Percentiles rank a stretch among this genome's conserved stretches.
phyloP scores from a whole-genome alignment of 768 basidiomycete genomes.

The Tulasnella sp. region DNA sequence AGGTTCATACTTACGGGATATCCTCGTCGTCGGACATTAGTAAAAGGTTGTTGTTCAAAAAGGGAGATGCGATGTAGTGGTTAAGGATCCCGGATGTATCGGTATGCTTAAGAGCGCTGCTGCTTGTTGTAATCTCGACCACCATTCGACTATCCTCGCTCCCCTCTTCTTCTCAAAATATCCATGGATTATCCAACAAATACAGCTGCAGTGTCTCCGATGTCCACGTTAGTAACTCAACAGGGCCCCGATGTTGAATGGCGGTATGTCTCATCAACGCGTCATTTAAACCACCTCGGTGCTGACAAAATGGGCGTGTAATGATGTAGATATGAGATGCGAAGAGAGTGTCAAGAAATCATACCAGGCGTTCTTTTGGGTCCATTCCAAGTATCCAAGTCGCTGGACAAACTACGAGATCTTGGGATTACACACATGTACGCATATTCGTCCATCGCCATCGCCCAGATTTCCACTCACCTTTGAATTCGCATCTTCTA shows the following conservation, averaged over 20 bases:
- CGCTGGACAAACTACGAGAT: conserved; percentile 48
- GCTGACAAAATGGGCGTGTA: conserved; percentile 4
- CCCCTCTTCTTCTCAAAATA: too few relatives aligned
- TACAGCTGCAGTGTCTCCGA: neutral
- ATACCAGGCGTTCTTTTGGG: conserved; percentile 70
- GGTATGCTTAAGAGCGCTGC: too few relatives aligned
- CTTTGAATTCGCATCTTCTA: conserved; percentile 23
- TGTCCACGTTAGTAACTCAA: too few relatives aligned
- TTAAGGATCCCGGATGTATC: too few relatives aligned
- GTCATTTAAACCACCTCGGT: too few relatives aligned
- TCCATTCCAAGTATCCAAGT: conserved; percentile 80
- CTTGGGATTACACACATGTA: conserved; percentile 79
- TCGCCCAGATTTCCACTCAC: neutral
- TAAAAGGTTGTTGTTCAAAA: neutral
- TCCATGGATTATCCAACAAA: too few relatives aligned
- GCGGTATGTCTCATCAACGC: conserved; percentile 34
- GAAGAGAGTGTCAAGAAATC: conserved; percentile 89
- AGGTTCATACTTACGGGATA: conserved; percentile 36
- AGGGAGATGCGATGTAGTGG: too few relatives aligned
- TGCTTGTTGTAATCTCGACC: too few relatives aligned
- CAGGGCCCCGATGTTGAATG: conserved; percentile 59
- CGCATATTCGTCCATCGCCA: neutral
- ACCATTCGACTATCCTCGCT: too few relatives aligned
- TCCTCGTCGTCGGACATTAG: conserved; percentile 36
- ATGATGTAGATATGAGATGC: conserved; percentile 71